phyloP scores from a whole-genome alignment of 1,139 yeast species.

The Geotrichum candidum region DNA sequence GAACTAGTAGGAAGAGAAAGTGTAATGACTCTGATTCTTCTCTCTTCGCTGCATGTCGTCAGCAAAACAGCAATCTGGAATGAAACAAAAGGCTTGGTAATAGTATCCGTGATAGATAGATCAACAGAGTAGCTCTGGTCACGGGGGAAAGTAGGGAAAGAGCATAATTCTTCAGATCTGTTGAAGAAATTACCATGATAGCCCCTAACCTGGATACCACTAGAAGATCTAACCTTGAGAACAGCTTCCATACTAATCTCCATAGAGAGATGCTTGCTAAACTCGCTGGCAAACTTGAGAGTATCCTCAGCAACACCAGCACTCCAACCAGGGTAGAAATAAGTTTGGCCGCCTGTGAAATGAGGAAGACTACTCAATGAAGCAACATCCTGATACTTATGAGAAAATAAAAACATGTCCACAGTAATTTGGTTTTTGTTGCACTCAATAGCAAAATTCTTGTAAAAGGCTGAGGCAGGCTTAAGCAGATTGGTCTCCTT shows the following conservation, averaged over 20 bases:
- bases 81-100: slow-evolving; percentile 70
- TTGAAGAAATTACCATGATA: slow-evolving; percentile 94
- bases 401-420: slow-evolving; percentile 83
- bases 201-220: slow-evolving; percentile 76
- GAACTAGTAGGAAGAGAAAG: slow-evolving; percentile 81
- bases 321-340: slow-evolving; percentile 91
- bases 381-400: slow-evolving; percentile 89
- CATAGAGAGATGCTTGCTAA: slow-evolving; percentile 81
- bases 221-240: slow-evolving; percentile 86
- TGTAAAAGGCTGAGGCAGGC: slow-evolving; percentile 82
- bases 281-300: slow-evolving; percentile 76
- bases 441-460: slow-evolving; percentile 91
- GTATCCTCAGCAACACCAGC: slow-evolving; percentile 78
- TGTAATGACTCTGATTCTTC: slow-evolving; percentile 89
- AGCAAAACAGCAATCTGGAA: slow-evolving; percentile 90
- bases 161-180: slow-evolving; percentile 88
- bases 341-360: slow-evolving; percentile 94
- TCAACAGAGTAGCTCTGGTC: slow-evolving; percentile 92
- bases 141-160: slow-evolving; percentile 94
- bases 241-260: slow-evolving; percentile 92
- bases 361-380: slow-evolving; percentile 85
- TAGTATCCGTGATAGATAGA: slow-evolving; percentile 74
- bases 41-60: slow-evolving; percentile 81
- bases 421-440: slow-evolving; percentile 86
- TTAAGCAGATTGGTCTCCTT: slow-evolving; percentile 77